phyloP scores from a whole-genome alignment of 2,329 filamentous ascomycete species.

The Aureobasidium vineae region DNA sequence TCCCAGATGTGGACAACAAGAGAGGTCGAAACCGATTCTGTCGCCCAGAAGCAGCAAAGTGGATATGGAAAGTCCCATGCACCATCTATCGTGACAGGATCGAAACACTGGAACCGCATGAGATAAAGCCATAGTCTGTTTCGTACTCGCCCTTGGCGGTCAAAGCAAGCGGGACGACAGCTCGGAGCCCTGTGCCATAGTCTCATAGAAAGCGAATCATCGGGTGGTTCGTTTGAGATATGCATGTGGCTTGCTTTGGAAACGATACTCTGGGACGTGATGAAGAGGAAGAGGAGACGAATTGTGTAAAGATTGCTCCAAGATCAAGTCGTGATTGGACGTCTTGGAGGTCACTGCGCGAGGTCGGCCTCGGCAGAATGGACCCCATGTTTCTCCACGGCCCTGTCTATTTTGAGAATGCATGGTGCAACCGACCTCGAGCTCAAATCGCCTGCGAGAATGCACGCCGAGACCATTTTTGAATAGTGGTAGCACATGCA shows the following conservation, averaged over 20 bases:
- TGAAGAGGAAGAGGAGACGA: neutral
- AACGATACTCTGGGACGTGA: neutral
- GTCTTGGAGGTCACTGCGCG: neutral
- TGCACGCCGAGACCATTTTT: constrained; percentile 8
- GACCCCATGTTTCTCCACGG: constrained; percentile 21
- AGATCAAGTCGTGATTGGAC: constrained; percentile 9
- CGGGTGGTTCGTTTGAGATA: constrained; percentile 1
- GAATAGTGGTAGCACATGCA: neutral
- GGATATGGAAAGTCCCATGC: neutral
- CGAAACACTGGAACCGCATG: constrained; percentile 21
- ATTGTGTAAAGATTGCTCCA: neutral
- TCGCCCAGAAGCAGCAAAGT: neutral
- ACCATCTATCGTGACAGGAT: neutral
- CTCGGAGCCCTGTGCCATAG: neutral
- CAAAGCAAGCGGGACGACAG: constrained; percentile 17
- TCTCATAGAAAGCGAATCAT: neutral
- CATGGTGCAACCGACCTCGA: constrained; percentile 16
- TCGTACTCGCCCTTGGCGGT: constrained; percentile 19
- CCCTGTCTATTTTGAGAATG: constrained; percentile 13
- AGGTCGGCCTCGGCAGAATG: constrained; percentile 5
- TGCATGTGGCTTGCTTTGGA: constrained; percentile 25
- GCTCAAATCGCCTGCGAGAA: neutral
- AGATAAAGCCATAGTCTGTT: constrained; percentile 21
- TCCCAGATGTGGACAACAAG: neutral
- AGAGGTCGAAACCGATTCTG: constrained; percentile 1